Base-by-base conservation (phyloP, 371 early-diverging fungal genomes). In the Mortierella sp. region DNA sequence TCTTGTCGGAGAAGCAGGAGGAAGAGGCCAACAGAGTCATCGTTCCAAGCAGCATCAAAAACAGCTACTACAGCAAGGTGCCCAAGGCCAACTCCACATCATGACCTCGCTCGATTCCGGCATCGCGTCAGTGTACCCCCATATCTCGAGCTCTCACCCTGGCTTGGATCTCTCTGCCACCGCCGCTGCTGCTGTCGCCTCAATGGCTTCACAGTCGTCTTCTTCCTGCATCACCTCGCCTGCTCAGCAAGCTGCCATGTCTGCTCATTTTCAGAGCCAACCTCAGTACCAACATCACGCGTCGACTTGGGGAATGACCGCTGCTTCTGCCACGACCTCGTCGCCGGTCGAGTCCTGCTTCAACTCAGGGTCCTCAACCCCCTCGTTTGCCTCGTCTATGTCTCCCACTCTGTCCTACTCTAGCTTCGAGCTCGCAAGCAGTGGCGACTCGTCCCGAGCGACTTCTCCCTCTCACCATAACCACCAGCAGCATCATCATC, bases 291-390 rank as follows among this genome's bases (percentile, higher is more conserved):
- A 73, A 51, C 53, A 43, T 24, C 28, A 57, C 34, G 31, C 71
- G 3, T 50, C 50, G n/a, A 43, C 69, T 43, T 73, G 79, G 74
- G 67, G 79, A 24, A 34, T 71, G 57, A 21, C 61, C 8, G 61
- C 61, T 16, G 31, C 61, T 19, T 19, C 31, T 2, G 61, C 31
- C 31, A 61, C 61, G 5, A 61, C 72, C 9, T 50, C 78, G n/a
- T 82, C 83, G 2, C 83, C 83, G 5, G 74, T 82, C 43, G 83
- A 82, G 24, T 71, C 76, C 21, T 72, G 69, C 50, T 55, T 73
- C 76, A 69, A 40, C 54, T 82, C 83, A 5, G 83, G 79, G 19
- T 69, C 79, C 11, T 83, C 83, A 5, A 79, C 83, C 13, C 83
- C 83, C 34, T 82, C 83, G 3, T 82, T 82, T 51, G 71, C 76